Conservation (phyloP, 1,284 basidiomycete genomes). For the Pseudozyma sp. region DNA sequence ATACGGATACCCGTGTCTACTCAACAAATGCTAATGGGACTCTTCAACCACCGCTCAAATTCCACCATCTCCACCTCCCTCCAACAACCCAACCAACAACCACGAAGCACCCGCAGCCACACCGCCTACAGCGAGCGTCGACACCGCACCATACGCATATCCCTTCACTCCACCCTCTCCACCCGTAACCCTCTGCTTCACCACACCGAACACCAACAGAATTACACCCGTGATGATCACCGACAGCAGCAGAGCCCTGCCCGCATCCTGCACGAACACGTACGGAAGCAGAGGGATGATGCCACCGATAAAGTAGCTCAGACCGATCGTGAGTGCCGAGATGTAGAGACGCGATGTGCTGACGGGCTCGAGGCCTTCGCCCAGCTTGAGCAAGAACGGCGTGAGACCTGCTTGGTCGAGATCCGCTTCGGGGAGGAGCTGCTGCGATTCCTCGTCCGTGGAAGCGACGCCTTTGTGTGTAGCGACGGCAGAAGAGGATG, state of each 20-base stretch:
- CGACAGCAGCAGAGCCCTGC: conserved; percentile 50
- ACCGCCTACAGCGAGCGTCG: conserved; percentile 89
- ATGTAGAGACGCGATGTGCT: conserved; percentile 58
- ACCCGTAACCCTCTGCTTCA: conserved; percentile 59
- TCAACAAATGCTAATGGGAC: no score
- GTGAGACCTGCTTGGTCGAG: conserved; percentile 53
- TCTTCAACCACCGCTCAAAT: conserved; percentile 3
- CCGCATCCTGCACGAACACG: conserved; percentile 54
- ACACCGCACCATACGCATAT: conserved; percentile 83
- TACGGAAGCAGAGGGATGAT: conserved; percentile 62
- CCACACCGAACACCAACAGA: conserved; percentile 60
- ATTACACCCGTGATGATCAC: conserved; percentile 59
- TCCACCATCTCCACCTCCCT: conserved; percentile 67
- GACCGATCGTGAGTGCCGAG: conserved; percentile 56
- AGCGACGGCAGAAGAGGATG: conserved; percentile 4
- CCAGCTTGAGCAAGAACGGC: conserved; percentile 60
- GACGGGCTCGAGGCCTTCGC: conserved; percentile 59
- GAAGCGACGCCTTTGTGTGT: conserved; percentile 12
- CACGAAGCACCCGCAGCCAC: conserved; percentile 89
- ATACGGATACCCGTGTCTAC: no score
- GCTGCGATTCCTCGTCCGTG: conserved; percentile 28
- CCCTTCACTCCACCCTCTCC: conserved; percentile 52
- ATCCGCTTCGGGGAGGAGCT: conserved; percentile 15
- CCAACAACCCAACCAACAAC: conserved; percentile 82
- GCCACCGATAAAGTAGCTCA: conserved; percentile 60